Conservation (phyloP, 2,329 filamentous ascomycete species). For the Microdochium bolleyi region DNA sequence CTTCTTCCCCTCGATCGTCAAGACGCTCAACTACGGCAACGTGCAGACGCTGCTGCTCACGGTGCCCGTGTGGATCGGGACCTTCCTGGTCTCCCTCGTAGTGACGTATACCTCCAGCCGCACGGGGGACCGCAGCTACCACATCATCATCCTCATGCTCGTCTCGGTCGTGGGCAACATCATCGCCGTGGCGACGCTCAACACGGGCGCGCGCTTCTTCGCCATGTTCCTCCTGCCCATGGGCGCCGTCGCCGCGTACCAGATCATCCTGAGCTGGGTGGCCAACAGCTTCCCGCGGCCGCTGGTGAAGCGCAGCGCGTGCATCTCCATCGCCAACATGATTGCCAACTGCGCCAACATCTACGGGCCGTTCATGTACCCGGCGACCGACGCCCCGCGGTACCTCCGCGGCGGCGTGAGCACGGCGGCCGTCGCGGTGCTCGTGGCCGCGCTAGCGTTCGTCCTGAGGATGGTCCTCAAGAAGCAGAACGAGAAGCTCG, state of each 20-base stretch:
- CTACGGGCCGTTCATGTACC: slow-evolving; percentile 40
- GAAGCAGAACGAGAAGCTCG: slow-evolving; percentile 53
- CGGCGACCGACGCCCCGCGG: slow-evolving; percentile 27
- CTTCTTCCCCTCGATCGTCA: slow-evolving; percentile 58
- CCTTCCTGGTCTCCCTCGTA: slow-evolving; percentile 41
- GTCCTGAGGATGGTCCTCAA: slow-evolving; percentile 43
- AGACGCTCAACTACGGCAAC: slow-evolving; percentile 48
- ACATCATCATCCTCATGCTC: slow-evolving; percentile 45
- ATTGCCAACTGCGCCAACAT: slow-evolving; percentile 52
- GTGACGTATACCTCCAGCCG: slow-evolving; percentile 48
- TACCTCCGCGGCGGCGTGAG: slow-evolving; percentile 48
- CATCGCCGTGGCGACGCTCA: slow-evolving; percentile 43
- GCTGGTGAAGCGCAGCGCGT: slow-evolving; percentile 55
- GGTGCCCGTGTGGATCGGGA: slow-evolving; percentile 45
- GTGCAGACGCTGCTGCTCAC: slow-evolving; percentile 50
- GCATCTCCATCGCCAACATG: slow-evolving; percentile 59
- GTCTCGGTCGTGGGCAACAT: slow-evolving; percentile 45
- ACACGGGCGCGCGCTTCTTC: slow-evolving; percentile 46
- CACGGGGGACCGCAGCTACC: slow-evolving; percentile 45
- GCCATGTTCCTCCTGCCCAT: slow-evolving; percentile 56
- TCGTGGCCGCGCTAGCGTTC: slow-evolving; percentile 48
- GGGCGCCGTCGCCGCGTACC: slow-evolving; percentile 40
- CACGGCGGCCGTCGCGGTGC: slow-evolving; percentile 53
- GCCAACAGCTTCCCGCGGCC: slow-evolving; percentile 66
- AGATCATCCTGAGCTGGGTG: slow-evolving; percentile 58